Evolutionary conservation across 192 early-diverging fungal species (phyloP).

Genomic region (Coemansia asiatica): DNA sequence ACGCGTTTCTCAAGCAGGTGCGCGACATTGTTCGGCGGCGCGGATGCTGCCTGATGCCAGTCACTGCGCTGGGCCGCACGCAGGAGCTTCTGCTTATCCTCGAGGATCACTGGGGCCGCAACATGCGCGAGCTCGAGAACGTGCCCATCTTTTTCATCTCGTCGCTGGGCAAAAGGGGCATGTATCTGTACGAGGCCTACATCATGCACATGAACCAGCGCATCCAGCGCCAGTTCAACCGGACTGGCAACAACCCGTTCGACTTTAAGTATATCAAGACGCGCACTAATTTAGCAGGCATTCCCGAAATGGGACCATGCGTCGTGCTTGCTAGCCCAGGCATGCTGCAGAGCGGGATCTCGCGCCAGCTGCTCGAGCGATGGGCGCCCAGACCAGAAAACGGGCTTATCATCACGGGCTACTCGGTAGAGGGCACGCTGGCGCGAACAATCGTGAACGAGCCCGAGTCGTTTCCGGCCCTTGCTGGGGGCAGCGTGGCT

Average conservation of each 20-base stretch:
- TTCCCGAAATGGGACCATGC: slow-evolving; percentile 95
- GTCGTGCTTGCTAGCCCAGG: slow-evolving; percentile 99
- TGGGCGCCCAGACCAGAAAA: slow-evolving; percentile 93
- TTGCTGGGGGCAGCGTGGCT: slow-evolving; percentile 79
- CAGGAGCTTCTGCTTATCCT: slow-evolving; percentile 96
- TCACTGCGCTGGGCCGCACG: slow-evolving; percentile 95
- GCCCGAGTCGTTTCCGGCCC: slow-evolving; percentile 77
- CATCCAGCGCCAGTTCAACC: slow-evolving; percentile 82
- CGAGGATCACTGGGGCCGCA: slow-evolving; percentile 95
- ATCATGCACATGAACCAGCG: slow-evolving; percentile 97
- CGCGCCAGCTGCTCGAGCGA: slow-evolving; percentile 90
- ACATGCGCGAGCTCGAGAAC: slow-evolving; percentile 76
- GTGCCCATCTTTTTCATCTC: slow-evolving; percentile 97
- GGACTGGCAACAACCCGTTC: slow-evolving; percentile 85
- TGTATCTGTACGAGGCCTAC: slow-evolving; percentile 95
- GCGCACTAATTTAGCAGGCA: slow-evolving; percentile 78
- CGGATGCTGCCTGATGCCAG: slow-evolving; percentile 92
- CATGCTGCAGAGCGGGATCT: slow-evolving; percentile 96
- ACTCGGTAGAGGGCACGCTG: slow-evolving; percentile 95
- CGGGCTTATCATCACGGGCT: slow-evolving; percentile 93
- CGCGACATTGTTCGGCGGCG: slow-evolving; percentile 82
- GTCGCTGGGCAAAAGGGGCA: slow-evolving; percentile 93
- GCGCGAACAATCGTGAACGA: slow-evolving; percentile 83
- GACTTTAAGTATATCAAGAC: slow-evolving; percentile 94
- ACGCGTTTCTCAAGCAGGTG: slow-evolving; percentile 79